Percentiles rank a stretch among this genome's conserved stretches.
These are phyloP conservation scores for Ophiostoma pallidulum DNA, from an alignment of 2,329 filamentous ascomycete genomes.

Conservation along the genomic window DNA sequence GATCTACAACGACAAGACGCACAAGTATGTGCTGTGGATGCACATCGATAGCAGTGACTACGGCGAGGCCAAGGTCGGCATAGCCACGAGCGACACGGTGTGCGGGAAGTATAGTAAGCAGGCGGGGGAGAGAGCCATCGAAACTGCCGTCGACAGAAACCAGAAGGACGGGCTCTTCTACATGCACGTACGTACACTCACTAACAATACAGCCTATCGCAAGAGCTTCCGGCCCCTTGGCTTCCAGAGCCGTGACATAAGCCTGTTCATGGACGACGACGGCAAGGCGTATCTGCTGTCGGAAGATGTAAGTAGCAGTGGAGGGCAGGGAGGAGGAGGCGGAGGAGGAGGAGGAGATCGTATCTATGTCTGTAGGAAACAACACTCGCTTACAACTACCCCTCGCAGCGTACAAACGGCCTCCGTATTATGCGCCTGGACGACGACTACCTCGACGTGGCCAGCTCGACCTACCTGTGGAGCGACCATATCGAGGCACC, in stretches of 20 bases:
- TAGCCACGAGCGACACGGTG: slow-evolving; percentile 36
- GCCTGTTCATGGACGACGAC: slow-evolving; percentile 53
- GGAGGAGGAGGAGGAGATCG: background rate
- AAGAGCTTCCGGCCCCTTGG: slow-evolving; percentile 26
- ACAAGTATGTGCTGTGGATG: slow-evolving; percentile 43
- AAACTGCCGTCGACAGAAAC: background rate
- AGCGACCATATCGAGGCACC: slow-evolving; percentile 40
- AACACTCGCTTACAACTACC: background rate
- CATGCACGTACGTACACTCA: too few species aligned
- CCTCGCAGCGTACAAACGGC: slow-evolving; percentile 15
- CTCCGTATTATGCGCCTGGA: slow-evolving; percentile 19
- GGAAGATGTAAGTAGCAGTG: slow-evolving; percentile 43
- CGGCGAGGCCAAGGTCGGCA: slow-evolving; percentile 19
- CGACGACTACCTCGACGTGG: slow-evolving; percentile 17
- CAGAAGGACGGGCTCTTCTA: too few species aligned
- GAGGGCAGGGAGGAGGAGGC: too few species aligned
- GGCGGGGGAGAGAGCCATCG: background rate
- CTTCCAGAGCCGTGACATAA: slow-evolving; percentile 38
- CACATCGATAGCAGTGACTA: slow-evolving; percentile 51
- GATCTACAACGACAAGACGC: slow-evolving; percentile 53
- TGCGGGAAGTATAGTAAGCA: slow-evolving; percentile 46
- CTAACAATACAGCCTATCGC: slow-evolving; percentile 15
- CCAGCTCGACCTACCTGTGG: slow-evolving; percentile 16
- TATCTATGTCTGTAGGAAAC: too few species aligned
- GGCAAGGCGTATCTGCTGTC: slow-evolving; percentile 51